Base-by-base conservation (phyloP, 164 flowering plant genomes). In the Platanus orientalis region DNA sequence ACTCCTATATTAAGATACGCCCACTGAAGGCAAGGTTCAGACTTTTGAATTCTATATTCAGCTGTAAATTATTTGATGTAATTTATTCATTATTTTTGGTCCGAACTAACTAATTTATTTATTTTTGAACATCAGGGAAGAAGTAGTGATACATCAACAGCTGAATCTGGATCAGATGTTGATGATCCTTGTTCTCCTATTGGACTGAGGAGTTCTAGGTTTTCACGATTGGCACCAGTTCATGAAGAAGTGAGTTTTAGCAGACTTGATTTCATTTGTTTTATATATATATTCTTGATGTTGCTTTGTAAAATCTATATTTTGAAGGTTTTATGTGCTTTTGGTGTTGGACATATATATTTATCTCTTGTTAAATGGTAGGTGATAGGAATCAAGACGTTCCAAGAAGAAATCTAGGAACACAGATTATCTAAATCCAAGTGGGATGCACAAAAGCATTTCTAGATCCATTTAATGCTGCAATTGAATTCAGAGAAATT, bases 201-300 rank as follows among this genome's bases (percentile, higher is more conserved):
- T 51, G 81, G 78, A 23, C 51, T 20, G 64, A 71, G 74, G 68
- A 74, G 83, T 67, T 67, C 65, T 54, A 54, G 68, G 14, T 65
- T 75, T 70, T 59, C 85, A 29, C 64, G 68, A 29, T 68, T 83
- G 69, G 79, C 78, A 39, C 83, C 89, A 10, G 84, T 81, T 71
- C 75, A 76, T 67, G 91, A 87, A 77, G 89, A 86, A 69, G 97
- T 88, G 70, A 81, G 85, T 76, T 60, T 20, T 47, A 14, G 20
- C 11, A n/a, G n/a, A 44, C 25, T 24, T 54, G 36, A 21, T 62
- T 49, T 19, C 14, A 13, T 30, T 65, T 55, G 36, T 4, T 26
- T 3, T 51, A 27, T 20, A 29, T 34, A 0, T 19, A n/a, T n/a
- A n/a, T n/a, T n/a, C n/a, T n/a, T n/a, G n/a, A n/a, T n/a, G n/a